phyloP scores from a whole-genome alignment of 1,284 basidiomycete genomes.

The Naganishia liquefaciens region DNA sequence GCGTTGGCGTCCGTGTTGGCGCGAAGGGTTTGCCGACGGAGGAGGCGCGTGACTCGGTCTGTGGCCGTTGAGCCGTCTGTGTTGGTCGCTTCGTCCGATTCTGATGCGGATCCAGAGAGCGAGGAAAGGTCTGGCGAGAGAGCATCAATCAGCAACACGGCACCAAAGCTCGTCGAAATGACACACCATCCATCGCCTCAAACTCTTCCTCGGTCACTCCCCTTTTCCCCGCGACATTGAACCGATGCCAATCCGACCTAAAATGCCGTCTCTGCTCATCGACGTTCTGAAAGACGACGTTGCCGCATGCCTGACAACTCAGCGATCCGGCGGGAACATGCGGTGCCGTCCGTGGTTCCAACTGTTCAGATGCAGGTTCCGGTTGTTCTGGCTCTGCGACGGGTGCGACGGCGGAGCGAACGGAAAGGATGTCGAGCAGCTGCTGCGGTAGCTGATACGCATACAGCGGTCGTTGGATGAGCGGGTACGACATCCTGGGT shows the following conservation, averaged over 20 bases:
- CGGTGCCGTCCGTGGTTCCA: not conserved
- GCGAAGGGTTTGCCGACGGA: conserved; percentile 60
- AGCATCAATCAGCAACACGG: not conserved
- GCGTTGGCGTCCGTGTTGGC: conserved; percentile 17
- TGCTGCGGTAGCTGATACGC: conserved; percentile 66
- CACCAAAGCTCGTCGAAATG: not conserved
- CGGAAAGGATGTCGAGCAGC: conserved; percentile 66
- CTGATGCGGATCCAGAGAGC: conserved; percentile 80
- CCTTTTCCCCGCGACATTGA: conserved; percentile 73
- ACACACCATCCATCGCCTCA: conserved; percentile 71
- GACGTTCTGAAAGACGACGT: conserved; percentile 68
- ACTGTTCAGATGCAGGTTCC: not conserved
- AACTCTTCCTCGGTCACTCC: conserved; percentile 72
- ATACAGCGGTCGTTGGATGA: conserved; percentile 15
- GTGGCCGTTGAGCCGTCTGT: conserved; percentile 47
- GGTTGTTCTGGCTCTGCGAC: conserved; percentile 6
- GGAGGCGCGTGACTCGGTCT: conserved; percentile 60
- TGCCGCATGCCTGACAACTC: conserved; percentile 76
- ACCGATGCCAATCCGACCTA: conserved; percentile 95
- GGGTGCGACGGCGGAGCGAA: conserved; percentile 57
- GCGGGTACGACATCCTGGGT: conserved; percentile 15
- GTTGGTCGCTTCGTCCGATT: conserved; percentile 60
- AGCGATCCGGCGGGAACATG: conserved; percentile 34
- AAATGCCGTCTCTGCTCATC: conserved; percentile 85
- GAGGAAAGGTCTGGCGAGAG: conserved; percentile 70